These are phyloP conservation scores for Pichia nakasei DNA, from an alignment of 805 yeast genomes.

Conservation along the genomic window DNA sequence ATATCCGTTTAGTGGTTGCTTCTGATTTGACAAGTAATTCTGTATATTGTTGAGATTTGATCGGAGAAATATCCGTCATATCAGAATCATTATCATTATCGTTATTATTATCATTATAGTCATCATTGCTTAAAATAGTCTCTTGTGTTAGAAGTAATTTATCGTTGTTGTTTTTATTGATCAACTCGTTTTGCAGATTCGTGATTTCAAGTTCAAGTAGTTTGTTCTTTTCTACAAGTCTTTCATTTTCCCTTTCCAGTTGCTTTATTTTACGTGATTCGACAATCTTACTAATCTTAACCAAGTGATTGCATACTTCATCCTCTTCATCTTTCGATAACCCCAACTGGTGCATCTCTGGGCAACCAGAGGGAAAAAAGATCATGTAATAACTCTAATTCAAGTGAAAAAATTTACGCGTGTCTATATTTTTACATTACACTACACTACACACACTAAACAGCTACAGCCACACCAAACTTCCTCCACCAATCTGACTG, in stretches of 20 bases:
- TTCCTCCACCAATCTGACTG: conserved; percentile 91
- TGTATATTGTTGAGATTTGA: not conserved
- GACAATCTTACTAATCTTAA: not conserved
- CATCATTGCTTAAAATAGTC: conserved; percentile 1
- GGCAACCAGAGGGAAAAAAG: too few relatives aligned
- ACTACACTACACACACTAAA: conserved; percentile 26
- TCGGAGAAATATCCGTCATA: conserved; percentile 5
- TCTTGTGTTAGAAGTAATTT: conserved; percentile 3
- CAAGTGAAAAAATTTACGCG: too few relatives aligned
- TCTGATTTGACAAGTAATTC: not conserved
- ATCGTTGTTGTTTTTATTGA: not conserved
- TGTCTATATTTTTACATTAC: too few relatives aligned
- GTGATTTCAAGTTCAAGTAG: not conserved
- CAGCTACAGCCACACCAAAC: conserved; percentile 64
- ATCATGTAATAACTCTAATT: too few relatives aligned
- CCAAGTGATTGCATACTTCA: conserved; percentile 1
- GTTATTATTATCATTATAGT: not conserved
- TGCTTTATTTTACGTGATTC: not conserved
- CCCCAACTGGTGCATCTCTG: not conserved
- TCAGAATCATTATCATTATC: conserved; percentile 3
- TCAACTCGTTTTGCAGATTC: not conserved
- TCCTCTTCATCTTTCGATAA: not conserved
- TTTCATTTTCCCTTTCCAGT: conserved; percentile 3
- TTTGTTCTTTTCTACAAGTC: not conserved
- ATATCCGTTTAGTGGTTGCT: not conserved